Base-by-base conservation (phyloP, 306 rosid species). In the Calophaca sinica region DNA sequence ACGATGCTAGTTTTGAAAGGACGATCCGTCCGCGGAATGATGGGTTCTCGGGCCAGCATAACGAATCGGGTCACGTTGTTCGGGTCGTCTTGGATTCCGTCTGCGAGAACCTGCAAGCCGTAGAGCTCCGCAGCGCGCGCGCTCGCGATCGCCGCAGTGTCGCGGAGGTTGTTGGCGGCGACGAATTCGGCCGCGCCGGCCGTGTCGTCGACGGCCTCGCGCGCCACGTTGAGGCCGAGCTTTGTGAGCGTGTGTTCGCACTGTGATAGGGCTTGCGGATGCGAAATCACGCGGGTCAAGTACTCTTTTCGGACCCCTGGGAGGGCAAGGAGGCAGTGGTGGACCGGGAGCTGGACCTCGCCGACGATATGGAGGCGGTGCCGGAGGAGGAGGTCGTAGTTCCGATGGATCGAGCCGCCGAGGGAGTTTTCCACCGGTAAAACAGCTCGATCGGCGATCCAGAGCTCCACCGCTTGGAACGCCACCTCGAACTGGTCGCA, bases 291-390 rank as follows among this genome's bases (percentile, higher is more conserved):
- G 50, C 96, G 90, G 76, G 73, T 86, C 9, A 94, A 70, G 77
- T 73, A 94, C 53, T 94, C 96, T 15, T 88, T 90, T 0, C 97
- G 85, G 63, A 94, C 89, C 5, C 97, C 97, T 0, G 98, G 98
- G 2, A 91, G 87, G 2, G 98, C 94, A 1, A 94, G 72, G 36
- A 94, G 96, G 83, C 98, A 94, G 90, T 94, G 98, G 72, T 94
- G 98, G 5, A 94, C 98, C 0, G 97, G 90, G 0, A 91, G 81
- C 36, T 94, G 98, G 6, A 94, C 98, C 72, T 94, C 97, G 2
- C 97, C 98, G 66, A 94, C 98, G 77, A 94, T 94, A 71, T 94
- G 98, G 66, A 94, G 98, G 6, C 92, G 91, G 80, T 94, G 98
- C 0, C 97, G 96, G 72, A 94, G 98, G 58, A 94, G 92, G 28